Evolutionary conservation across 2,329 filamentous ascomycete genomes (phyloP).

Genomic region (Pezicula radicicola): DNA sequence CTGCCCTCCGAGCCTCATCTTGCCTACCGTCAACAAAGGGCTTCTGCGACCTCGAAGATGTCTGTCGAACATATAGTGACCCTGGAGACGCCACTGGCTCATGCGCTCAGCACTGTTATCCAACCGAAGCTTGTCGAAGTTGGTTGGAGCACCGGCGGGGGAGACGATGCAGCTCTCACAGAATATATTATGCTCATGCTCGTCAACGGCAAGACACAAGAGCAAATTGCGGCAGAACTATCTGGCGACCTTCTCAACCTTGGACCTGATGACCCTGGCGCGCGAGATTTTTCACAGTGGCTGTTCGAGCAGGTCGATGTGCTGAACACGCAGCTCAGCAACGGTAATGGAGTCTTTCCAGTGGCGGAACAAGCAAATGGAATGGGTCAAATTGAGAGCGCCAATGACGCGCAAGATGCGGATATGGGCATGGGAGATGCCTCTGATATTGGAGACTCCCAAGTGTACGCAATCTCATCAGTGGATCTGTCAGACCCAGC

Average conservation of each 20-base stretch:
- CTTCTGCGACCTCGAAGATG: conserved; percentile 50
- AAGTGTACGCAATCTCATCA: conserved; percentile 48
- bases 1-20: conserved; percentile 1
- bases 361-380: conserved; percentile 20
- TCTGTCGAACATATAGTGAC: conserved; percentile 62
- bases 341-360: conserved; percentile 29
- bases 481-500: conserved; percentile 6
- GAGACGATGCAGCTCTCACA: conserved; percentile 75
- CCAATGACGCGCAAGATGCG: conserved; percentile 55
- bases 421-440: conserved; percentile 61
- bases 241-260: conserved; percentile 83
- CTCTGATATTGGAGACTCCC: conserved; percentile 29
- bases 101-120: conserved; percentile 77
- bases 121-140: conserved; percentile 90
- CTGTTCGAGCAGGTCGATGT: conserved; percentile 82
- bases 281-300: conserved; percentile 84
- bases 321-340: conserved; percentile 62
- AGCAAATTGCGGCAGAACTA: conserved; percentile 84
- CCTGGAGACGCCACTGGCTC: conserved; percentile 77
- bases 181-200: conserved; percentile 99
- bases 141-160: conserved; percentile 81
- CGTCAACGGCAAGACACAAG: conserved; percentile 88
- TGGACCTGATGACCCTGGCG: conserved; percentile 76
- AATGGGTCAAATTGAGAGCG: conserved; percentile 56
- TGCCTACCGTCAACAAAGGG: conserved; percentile 7